Base-by-base conservation (phyloP, 345 rosid species). In the Physaria fendleri region DNA sequence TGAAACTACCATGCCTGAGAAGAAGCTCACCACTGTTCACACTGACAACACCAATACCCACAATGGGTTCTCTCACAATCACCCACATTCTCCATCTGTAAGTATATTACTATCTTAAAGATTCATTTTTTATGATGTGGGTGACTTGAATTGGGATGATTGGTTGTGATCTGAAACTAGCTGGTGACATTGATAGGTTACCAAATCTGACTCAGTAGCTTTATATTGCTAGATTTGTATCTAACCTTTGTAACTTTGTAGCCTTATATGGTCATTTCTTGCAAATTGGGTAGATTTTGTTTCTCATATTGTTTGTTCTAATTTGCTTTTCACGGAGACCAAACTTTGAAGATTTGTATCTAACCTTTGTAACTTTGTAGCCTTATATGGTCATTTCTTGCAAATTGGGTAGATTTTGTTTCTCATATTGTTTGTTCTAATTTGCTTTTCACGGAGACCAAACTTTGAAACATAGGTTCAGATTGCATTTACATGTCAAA, bases 61-160 rank as follows among this genome's bases (percentile, higher is more conserved):
- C 66, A 74, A 63, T 28, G 77, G 69, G 39, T 72, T 27, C 59
- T 79, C 77, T 37, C 72, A 75, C 18, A 43, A 61, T 10, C 68
- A 2, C 5, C 63, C 74, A 38, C 74, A 44, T 55, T 38, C 61
- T 67, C 71, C 97, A 29, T 59, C 81, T 33, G 97, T 93, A 82
- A 79, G 88, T 37, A 77, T 74, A 1, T 18, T 17, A 1, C 40
- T 3, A 8, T 50, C 14, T 49, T 1, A 50, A 29, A 5, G 3
- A 49, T 12, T 51, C 11, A 5, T 17, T 41, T 32, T 1, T 53
- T 29, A 18, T 44, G 14, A 5, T 3, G 25, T 46, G n/a, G n/a
- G 0, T 18, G 14, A 1, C 38, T 8, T 27, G 16, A 44, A 21
- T 37, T 14, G 13, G 33, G 5, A 41, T 41, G n/a, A n/a, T 12